Evolutionary conservation across 2,329 filamentous ascomycete genomes (phyloP).

Genomic region (Colletotrichum cuscutae): DNA sequence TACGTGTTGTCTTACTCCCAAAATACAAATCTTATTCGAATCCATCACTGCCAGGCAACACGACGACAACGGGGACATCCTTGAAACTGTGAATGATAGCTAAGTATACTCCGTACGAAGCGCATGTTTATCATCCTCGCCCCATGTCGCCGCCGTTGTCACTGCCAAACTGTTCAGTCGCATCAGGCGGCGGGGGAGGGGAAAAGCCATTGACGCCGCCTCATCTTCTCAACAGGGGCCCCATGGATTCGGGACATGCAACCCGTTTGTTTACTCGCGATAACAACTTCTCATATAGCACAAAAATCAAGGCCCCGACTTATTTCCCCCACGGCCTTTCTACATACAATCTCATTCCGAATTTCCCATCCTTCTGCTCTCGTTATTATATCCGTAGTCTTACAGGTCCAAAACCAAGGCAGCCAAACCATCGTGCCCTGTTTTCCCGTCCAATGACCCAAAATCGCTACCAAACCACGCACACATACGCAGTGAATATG

Average conservation of each 20-base stretch:
- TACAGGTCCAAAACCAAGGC: not conserved
- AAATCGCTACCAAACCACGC: not conserved
- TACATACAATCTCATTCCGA: not conserved
- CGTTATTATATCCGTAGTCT: not conserved
- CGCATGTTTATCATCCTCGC: not conserved
- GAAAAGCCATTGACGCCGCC: not conserved
- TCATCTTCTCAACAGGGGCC: not conserved
- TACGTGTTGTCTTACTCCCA: not conserved
- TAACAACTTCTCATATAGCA: conserved; percentile 2
- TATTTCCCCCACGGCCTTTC: not conserved
- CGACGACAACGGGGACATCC: not conserved
- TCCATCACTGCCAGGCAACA: not conserved
- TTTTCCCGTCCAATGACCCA: not conserved
- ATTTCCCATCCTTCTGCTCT: not conserved
- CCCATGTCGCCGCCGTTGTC: not conserved
- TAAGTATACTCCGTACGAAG: too few relatives aligned
- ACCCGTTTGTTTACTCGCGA: not conserved
- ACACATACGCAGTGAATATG: too few relatives aligned
- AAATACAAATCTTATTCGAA: not conserved
- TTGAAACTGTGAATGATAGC: not conserved
- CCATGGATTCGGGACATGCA: not conserved
- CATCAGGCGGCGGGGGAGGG: not conserved
- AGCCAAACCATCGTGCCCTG: not conserved
- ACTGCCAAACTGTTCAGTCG: not conserved
- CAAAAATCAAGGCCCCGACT: not conserved